Evolutionary conservation across 2,329 filamentous ascomycete genomes (phyloP).

Genomic region (Grosmannia serpens): DNA sequence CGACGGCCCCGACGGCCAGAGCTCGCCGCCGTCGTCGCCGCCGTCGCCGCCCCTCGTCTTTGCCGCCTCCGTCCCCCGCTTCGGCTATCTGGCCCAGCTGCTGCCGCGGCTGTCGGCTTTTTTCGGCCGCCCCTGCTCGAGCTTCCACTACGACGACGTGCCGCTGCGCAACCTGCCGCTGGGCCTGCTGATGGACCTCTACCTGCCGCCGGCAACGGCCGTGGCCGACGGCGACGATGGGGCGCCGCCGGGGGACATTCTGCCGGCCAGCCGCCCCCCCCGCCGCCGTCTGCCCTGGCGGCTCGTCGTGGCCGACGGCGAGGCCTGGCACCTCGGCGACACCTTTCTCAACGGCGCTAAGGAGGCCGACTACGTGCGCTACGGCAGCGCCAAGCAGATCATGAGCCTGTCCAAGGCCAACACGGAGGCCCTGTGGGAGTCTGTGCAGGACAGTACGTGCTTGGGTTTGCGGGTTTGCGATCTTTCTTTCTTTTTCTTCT

Average conservation of each 20-base stretch:
- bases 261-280: neutral
- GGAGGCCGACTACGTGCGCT: slow-evolving; percentile 76
- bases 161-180: slow-evolving; percentile 41
- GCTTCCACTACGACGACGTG: slow-evolving; percentile 46
- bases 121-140: slow-evolving; percentile 42
- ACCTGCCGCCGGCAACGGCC: slow-evolving; percentile 16
- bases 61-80: slow-evolving; percentile 42
- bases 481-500: neutral
- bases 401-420: slow-evolving; percentile 81
- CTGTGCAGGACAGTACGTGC: slow-evolving; percentile 57
- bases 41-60: slow-evolving; percentile 19
- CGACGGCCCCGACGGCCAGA: slow-evolving; percentile 19
- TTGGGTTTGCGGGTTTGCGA: too few species aligned
- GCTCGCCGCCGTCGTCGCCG: neutral
- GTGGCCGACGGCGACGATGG: too few species aligned
- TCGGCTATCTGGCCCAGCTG: slow-evolving; percentile 47
- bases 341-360: slow-evolving; percentile 55
- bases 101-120: slow-evolving; percentile 43
- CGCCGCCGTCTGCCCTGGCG: slow-evolving; percentile 35
- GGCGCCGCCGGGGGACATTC: neutral
- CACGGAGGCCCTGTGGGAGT: slow-evolving; percentile 71
- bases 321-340: slow-evolving; percentile 48
- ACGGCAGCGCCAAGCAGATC: slow-evolving; percentile 78
- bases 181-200: slow-evolving; percentile 44
- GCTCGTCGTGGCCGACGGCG: slow-evolving; percentile 40